These are phyloP conservation scores for Calocera cornea DNA, from an alignment of 768 basidiomycete species.

Conservation along the genomic window DNA sequence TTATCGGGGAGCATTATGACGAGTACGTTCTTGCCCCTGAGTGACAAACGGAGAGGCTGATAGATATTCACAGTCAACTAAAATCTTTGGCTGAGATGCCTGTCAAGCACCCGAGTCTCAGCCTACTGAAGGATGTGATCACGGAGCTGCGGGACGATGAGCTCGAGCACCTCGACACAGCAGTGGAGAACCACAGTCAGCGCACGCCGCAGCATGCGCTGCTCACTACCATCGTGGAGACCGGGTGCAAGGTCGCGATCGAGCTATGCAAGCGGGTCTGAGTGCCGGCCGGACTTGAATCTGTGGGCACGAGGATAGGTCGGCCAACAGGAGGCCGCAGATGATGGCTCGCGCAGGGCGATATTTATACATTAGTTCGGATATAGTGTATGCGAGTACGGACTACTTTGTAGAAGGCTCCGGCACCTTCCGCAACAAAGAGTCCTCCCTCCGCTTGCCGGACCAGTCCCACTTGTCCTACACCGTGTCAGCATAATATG, in stretches of 20 bases:
- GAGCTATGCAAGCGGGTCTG: conserved; percentile 74
- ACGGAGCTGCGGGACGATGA: conserved; percentile 88
- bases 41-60: not conserved
- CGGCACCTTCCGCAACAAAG: not conserved
- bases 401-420: not conserved
- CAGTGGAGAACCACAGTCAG: conserved; percentile 76
- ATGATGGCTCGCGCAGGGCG: not conserved
- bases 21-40: conserved; percentile 45
- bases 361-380: conserved; percentile 1
- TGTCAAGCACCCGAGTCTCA: conserved; percentile 61
- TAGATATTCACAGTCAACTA: conserved; percentile 49
- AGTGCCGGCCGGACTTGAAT: not conserved
- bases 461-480: not conserved
- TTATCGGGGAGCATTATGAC: conserved; percentile 96
- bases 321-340: too few relatives aligned
- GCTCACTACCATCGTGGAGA: conserved; percentile 69
- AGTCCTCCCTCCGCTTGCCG: not conserved
- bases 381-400: not conserved
- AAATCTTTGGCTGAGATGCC: conserved; percentile 52
- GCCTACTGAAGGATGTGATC: conserved; percentile 56
- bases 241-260: conserved; percentile 81
- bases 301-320: too few relatives aligned
- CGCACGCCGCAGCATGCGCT: conserved; percentile 84
- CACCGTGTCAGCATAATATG: not conserved
- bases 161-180: conserved; percentile 83